Percentiles rank a stretch among this genome's conserved stretches.
phyloP scores from a whole-genome alignment of 768 basidiomycete species.

The Suillus alpinus region DNA sequence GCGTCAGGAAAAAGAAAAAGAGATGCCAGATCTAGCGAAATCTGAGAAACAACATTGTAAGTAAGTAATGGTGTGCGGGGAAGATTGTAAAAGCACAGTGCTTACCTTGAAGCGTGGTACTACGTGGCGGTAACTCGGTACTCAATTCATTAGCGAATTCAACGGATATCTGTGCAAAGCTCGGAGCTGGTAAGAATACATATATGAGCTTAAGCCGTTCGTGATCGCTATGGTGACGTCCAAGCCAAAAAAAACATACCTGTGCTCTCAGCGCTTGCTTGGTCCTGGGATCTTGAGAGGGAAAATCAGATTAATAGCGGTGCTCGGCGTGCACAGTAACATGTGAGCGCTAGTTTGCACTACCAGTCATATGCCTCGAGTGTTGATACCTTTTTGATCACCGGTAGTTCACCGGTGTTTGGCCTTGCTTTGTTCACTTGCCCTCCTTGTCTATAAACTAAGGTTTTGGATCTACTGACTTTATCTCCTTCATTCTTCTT shows the following conservation, averaged over 20 bases:
- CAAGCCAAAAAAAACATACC: slow-evolving; percentile 1
- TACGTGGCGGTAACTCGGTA: neutral
- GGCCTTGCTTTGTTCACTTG: slow-evolving; percentile 1
- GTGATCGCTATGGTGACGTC: slow-evolving; percentile 1
- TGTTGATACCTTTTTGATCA: neutral
- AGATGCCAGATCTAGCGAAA: neutral
- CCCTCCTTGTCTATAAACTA: neutral
- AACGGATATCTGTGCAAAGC: neutral
- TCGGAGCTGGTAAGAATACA: neutral
- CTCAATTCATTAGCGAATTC: neutral
- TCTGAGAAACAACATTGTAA: neutral
- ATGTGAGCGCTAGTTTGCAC: neutral
- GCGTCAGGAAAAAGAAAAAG: neutral
- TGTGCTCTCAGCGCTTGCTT: neutral
- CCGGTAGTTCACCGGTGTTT: neutral
- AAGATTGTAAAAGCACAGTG: neutral
- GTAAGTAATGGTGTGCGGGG: neutral
- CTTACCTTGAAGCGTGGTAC: neutral
- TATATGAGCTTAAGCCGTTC: neutral
- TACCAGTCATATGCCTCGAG: neutral
- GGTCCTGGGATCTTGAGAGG: neutral
- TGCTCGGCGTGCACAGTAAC: neutral
- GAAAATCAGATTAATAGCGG: neutral
- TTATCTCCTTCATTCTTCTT: slow-evolving; percentile 3
- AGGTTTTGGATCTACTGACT: neutral